These are phyloP conservation scores for Inga leiocalycina DNA, from an alignment of 306 rosid species.

Conservation along the genomic window DNA sequence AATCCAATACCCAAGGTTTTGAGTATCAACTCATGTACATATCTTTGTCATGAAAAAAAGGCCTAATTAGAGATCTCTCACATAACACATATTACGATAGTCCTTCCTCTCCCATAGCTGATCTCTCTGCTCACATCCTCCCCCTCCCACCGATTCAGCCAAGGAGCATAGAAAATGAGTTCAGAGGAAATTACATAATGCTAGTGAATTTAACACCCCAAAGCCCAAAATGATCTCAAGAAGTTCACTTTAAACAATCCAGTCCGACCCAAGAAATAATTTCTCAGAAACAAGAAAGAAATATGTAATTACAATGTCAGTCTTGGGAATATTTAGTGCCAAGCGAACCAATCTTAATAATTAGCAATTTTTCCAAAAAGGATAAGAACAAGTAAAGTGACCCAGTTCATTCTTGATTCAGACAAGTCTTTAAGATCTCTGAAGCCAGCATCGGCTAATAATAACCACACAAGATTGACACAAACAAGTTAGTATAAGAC, in stretches of 20 bases:
- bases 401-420: constrained; percentile 2
- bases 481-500: constrained; percentile 22
- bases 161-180: not conserved
- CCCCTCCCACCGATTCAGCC: not conserved
- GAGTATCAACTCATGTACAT: not conserved
- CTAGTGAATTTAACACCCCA: not conserved
- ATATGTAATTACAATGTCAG: not conserved
- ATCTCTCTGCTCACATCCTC: not conserved
- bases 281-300: not conserved
- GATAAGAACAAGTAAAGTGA: not conserved
- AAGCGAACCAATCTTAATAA: not conserved
- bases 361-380: not conserved
- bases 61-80: not conserved
- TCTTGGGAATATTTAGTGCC: not conserved
- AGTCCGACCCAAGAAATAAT: not conserved
- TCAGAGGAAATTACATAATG: not conserved
- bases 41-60: not conserved
- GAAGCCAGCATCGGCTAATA: constrained; percentile 16
- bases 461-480: constrained; percentile 28
- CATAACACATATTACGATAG: not conserved
- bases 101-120: not conserved
- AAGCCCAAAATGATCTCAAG: not conserved
- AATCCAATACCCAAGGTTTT: not conserved
- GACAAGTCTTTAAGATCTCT: constrained; percentile 46
- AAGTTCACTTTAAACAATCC: not conserved